Base-by-base conservation (phyloP, 2,329 filamentous ascomycete species). In the Ophiostoma pallidulum region DNA sequence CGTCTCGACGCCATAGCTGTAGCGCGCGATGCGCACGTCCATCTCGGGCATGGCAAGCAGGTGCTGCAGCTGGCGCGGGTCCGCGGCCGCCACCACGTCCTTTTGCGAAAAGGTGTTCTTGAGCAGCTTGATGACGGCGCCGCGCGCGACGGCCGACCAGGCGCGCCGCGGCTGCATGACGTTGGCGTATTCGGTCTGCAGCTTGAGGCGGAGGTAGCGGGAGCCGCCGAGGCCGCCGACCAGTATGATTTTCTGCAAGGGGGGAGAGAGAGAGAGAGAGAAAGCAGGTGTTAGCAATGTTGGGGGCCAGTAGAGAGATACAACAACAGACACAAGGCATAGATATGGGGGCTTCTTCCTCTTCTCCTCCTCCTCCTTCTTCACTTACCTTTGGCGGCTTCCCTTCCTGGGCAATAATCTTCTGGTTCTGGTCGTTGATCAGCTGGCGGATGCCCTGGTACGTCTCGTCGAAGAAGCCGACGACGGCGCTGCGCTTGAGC, bases 61-160 rank as follows among this genome's bases (percentile, higher is more conserved):
- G 10, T 41, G 14, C 31, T 38, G 36, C 12, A 16, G 29, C 41
- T 45, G 36, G 31, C 13, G 40, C 16, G 26, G 32, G 45, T 41
- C 45, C 35, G 45, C 33, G 40, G 36, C 40, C 22, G 16, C 29
- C 5, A 26, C 8, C 13, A 36, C 36, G 31, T 44, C 36, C 10
- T 14, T 13, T 4, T 39, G 29, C 22, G 24, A 13, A 20, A 41
- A 40, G 8, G 38, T 32, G 47, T 44, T 52, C n/a, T 38, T 45
- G n/a, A 52, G 44, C 35, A 47, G 40, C 55, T 70, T 72, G 62
- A 73, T 70, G 5, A 70, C 69, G 13, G 74, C 73, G 7, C 74
- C 74, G 29, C 69, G 68, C 2, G 72, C 71, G 6, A 76, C 70
- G 1, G 72, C 69, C 1, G 65, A 64, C 72, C 73, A 76, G 3